Percentiles rank a stretch among this genome's conserved stretches.
Evolutionary conservation across 2,329 filamentous ascomycete species (phyloP).

Genomic region (Reticulascus tulasneorum): DNA sequence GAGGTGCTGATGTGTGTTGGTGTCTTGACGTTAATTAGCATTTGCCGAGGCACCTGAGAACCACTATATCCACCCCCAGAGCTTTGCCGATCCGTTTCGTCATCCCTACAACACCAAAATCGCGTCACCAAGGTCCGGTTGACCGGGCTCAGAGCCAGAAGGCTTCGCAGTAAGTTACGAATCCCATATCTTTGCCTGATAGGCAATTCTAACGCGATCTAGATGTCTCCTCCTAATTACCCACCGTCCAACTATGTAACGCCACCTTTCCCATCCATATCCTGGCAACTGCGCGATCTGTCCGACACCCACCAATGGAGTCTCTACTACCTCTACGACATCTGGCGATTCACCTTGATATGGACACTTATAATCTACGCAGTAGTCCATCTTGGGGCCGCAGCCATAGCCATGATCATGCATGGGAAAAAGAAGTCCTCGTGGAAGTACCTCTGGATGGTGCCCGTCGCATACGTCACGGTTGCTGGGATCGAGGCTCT

Average conservation of each 20-base stretch:
- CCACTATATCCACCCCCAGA: slow-evolving; percentile 12
- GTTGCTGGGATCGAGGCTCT: slow-evolving; percentile 73
- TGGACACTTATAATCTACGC: slow-evolving; percentile 83
- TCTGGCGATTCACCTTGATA: slow-evolving; percentile 81
- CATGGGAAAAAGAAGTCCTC: slow-evolving; percentile 57
- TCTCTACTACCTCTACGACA: slow-evolving; percentile 71
- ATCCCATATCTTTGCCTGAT: no score
- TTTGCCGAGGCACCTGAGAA: slow-evolving; percentile 23
- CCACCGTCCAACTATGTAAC: slow-evolving; percentile 54
- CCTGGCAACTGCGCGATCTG: slow-evolving; percentile 59
- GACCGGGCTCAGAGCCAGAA: no score
- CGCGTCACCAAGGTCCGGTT: slow-evolving; percentile 1
- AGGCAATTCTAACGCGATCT: no score
- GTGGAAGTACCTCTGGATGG: slow-evolving; percentile 64
- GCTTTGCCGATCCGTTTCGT: slow-evolving; percentile 4
- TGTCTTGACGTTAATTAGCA: no score
- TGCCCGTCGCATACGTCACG: slow-evolving; percentile 66
- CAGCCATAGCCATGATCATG: slow-evolving; percentile 67
- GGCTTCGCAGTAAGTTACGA: no score
- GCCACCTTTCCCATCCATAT: slow-evolving; percentile 77
- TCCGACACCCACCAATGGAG: slow-evolving; percentile 42
- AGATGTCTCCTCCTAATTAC: slow-evolving; percentile 16
- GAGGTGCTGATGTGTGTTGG: not conserved
- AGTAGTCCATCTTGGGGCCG: slow-evolving; percentile 69
- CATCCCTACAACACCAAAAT: slow-evolving; percentile 11